Evolutionary conservation across 495 filamentous ascomycete species (phyloP), one percentile per base, ranked within the genome.

Genomic region (Penicillium silybi): DNA sequence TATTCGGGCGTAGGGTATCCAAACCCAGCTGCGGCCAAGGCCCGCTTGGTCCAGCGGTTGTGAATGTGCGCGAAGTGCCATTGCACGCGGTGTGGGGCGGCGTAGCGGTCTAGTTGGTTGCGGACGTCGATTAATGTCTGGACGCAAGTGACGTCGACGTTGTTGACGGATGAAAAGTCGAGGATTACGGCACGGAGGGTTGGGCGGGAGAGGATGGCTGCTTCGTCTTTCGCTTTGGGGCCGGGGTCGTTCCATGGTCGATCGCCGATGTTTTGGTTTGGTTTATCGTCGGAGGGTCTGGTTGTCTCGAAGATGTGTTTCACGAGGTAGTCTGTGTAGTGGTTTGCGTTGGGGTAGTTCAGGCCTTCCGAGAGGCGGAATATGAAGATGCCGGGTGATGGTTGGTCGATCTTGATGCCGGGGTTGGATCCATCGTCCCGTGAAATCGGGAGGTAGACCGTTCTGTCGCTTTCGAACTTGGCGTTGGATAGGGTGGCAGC

Each of bases 21-120:
- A 69, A 98, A 98, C 25, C 93, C 92, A 8, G 88, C 93, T 15
- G 86, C 80, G 15, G 85, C 86, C 17, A 98, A 85, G 13, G 89
- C 92, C 13, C 93, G 87, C 73, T 97, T 98, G 32, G 92, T 92
- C 93, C 93, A 98, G 50, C 92, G 85, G 76, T 95, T 97, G 75
- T 85, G 92, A 76, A 98, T 88, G 70, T 85, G 85, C 8, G 91
- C 89, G 54, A 98, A 86, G 67, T 98, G 93, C 91, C 92, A 97
- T 61, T 98, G 90, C 4, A 98, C 90, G 5, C 80, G 75, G 13
- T 90, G 85, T 0, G 93, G 93, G 0, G 85, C 68, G 13, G 89
- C 81, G 66, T 96, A 95, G 11, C 85, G 80, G 67, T 97, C 93
- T 17, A 98, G 83, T 64, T 97, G 93, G 68, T 97, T 98, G 66